phyloP scores from a whole-genome alignment of 768 basidiomycete species.

The Suillus alpinus region DNA sequence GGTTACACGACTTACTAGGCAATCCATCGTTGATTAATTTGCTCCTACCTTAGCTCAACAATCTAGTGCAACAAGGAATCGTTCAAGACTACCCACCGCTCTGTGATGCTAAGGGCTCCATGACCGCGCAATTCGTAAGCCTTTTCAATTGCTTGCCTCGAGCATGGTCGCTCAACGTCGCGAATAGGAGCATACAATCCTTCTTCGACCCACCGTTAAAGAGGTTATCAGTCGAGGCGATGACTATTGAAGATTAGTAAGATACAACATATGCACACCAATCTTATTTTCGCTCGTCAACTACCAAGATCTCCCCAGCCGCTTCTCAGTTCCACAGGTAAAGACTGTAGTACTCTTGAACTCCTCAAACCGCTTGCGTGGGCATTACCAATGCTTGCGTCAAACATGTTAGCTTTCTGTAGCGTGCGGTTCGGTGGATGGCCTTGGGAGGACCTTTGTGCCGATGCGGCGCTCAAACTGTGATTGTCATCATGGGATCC shows the following conservation, averaged over 20 bases:
- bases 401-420: neutral
- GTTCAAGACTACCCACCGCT: constrained; percentile 93
- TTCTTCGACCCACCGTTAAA: constrained; percentile 81
- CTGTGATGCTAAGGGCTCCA: constrained; percentile 77
- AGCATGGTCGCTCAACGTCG: neutral
- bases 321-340: neutral
- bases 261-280: neutral
- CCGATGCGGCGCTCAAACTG: neutral
- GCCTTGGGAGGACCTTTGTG: too few species aligned
- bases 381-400: neutral
- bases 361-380: neutral
- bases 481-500: neutral
- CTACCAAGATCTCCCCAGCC: neutral
- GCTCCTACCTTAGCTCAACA: constrained; percentile 60
- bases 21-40: neutral
- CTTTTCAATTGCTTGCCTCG: neutral
- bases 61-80: constrained; percentile 83
- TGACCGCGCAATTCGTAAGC: constrained; percentile 92
- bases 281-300: neutral
- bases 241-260: constrained; percentile 53
- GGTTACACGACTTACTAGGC: constrained; percentile 19
- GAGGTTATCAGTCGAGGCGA: constrained; percentile 83
- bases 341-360: neutral
- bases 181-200: constrained; percentile 77
- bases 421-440: neutral